Percentiles rank a stretch among this genome's conserved stretches.
Evolutionary conservation across 805 yeast genomes (phyloP).

Genomic region (Wickerhamomyces alni): DNA sequence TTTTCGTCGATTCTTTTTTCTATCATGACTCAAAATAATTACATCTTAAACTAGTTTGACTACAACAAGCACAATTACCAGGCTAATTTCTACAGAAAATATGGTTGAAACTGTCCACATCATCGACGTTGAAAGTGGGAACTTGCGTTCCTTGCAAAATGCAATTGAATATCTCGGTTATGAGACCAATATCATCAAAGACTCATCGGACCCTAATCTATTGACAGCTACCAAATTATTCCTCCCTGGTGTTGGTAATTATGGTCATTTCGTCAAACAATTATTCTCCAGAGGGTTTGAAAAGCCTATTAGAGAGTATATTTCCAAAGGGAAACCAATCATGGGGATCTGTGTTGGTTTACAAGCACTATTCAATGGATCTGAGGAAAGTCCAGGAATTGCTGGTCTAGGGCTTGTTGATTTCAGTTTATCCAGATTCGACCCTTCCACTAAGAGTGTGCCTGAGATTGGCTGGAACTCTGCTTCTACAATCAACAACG

Average conservation of each 20-base stretch:
- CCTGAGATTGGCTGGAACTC: slow-evolving; percentile 98
- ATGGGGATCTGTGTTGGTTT: slow-evolving; percentile 99
- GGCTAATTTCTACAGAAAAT: not conserved
- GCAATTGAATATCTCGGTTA: slow-evolving; percentile 80
- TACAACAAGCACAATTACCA: not conserved
- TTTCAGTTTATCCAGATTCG: slow-evolving; percentile 54
- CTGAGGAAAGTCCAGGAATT: slow-evolving; percentile 65
- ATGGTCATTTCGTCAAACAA: slow-evolving; percentile 84
- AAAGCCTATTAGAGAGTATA: slow-evolving; percentile 59
- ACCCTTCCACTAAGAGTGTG: slow-evolving; percentile 63
- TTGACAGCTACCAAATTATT: slow-evolving; percentile 52
- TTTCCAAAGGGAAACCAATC: slow-evolving; percentile 72
- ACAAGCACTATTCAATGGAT: slow-evolving; percentile 72
- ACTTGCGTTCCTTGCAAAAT: slow-evolving; percentile 80
- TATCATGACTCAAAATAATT: not conserved
- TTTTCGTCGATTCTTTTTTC: too few relatives aligned
- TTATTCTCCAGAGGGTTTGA: slow-evolving; percentile 56
- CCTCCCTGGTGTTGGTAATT: slow-evolving; percentile 97
- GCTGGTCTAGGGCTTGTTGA: slow-evolving; percentile 56
- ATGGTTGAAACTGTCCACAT: slow-evolving; percentile 43
- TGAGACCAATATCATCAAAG: slow-evolving; percentile 52
- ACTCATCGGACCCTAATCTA: slow-evolving; percentile 46
- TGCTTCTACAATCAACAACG: slow-evolving; percentile 21
- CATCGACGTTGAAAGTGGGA: slow-evolving; percentile 93
- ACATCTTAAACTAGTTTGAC: too few relatives aligned